Evolutionary conservation across 176 grass and related monocot genomes (phyloP).

Genomic region (Zea luxurians): DNA sequence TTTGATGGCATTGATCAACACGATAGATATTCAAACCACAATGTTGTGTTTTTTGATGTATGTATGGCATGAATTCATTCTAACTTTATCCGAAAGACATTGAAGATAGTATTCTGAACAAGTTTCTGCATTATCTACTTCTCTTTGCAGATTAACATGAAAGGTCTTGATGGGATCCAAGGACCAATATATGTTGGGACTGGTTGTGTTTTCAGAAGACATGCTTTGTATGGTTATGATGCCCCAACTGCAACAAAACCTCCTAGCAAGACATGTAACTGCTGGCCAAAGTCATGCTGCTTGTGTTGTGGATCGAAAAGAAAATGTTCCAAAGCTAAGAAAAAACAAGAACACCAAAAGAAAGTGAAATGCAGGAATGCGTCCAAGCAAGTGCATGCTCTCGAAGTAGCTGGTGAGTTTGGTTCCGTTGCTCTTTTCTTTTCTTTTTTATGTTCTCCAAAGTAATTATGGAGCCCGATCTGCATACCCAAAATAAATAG

Average conservation of each 20-base stretch:
- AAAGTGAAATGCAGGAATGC: constrained; percentile 28
- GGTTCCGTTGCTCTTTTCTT: background rate
- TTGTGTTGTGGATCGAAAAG: constrained; percentile 23
- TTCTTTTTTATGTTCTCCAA: background rate
- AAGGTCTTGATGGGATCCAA: constrained; percentile 40
- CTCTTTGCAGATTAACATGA: constrained; percentile 40
- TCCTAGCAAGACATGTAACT: constrained; percentile 38
- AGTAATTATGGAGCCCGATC: constrained; percentile 1
- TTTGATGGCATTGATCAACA: constrained; percentile 40
- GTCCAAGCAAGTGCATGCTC: constrained; percentile 30
- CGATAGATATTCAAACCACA: constrained; percentile 37
- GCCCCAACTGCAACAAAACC: constrained; percentile 25
- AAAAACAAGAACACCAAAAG: constrained; percentile 32
- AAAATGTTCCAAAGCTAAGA: constrained; percentile 36
- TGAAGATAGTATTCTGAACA: constrained; percentile 11
- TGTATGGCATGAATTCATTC: constrained; percentile 3
- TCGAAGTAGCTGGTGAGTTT: constrained; percentile 33
- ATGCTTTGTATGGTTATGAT: constrained; percentile 40
- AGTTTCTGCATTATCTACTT: background rate
- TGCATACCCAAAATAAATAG: constrained; percentile 7
- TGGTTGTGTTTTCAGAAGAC: constrained; percentile 44
- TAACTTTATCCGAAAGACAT: constrained; percentile 7
- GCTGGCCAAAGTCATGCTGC: constrained; percentile 28
- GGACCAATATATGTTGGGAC: constrained; percentile 44
- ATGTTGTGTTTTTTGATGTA: constrained; percentile 40